These are phyloP conservation scores for Luffa acutangula DNA, from an alignment of 306 rosid species.

Conservation along the genomic window DNA sequence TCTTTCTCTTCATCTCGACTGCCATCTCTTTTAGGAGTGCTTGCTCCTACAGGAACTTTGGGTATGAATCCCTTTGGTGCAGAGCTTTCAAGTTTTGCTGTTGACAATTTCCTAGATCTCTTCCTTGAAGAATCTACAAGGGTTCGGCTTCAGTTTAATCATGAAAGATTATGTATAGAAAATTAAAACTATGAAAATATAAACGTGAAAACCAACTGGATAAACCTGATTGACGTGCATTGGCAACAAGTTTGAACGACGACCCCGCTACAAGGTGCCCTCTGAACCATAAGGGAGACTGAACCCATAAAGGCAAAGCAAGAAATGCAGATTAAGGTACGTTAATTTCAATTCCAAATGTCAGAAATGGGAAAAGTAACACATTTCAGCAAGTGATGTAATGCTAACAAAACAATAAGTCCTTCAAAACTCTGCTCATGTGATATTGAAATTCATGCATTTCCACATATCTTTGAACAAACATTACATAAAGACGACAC, in stretches of 20 bases:
- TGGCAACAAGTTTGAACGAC: conserved; percentile 33
- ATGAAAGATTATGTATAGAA: neutral
- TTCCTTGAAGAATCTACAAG: conserved; percentile 55
- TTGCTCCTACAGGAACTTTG: conserved; percentile 21
- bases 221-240: conserved; percentile 37
- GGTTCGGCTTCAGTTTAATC: conserved; percentile 1
- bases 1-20: conserved; percentile 30
- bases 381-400: neutral
- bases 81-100: conserved; percentile 37
- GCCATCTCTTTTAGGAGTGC: conserved; percentile 28
- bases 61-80: conserved; percentile 47
- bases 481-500: neutral
- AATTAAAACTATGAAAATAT: neutral
- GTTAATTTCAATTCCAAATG: conserved; percentile 3
- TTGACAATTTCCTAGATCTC: conserved; percentile 41
- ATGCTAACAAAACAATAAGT: neutral
- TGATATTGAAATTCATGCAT: neutral
- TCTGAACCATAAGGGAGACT: conserved; percentile 47
- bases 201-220: conserved; percentile 2
- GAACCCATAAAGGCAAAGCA: conserved; percentile 14
- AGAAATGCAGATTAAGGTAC: conserved; percentile 8
- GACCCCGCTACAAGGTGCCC: conserved; percentile 30
- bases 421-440: neutral
- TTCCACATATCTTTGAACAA: neutral
- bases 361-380: neutral